These are phyloP conservation scores for Phialophora macrospora DNA, from an alignment of 2,329 filamentous ascomycete species.

Conservation along the genomic window DNA sequence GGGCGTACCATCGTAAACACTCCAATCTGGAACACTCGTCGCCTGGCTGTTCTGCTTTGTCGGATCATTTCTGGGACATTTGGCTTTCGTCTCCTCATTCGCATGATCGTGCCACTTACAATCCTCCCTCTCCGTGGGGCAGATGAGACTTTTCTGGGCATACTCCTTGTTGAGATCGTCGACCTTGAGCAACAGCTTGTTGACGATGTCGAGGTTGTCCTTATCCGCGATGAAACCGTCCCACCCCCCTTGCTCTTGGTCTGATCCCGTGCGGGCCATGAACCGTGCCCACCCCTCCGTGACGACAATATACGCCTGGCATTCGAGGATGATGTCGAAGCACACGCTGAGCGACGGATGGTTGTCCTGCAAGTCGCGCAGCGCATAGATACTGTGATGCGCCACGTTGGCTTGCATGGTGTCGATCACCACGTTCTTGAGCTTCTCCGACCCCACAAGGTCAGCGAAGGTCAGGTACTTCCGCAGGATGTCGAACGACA, in stretches of 20 bases:
- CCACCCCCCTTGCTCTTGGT: not conserved
- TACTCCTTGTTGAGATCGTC: constrained; percentile 11
- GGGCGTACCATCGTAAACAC: not conserved
- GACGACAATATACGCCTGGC: constrained; percentile 18
- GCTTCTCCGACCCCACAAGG: constrained; percentile 17
- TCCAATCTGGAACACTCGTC: not conserved
- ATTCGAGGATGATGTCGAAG: constrained; percentile 21
- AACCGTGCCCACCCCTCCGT: constrained; percentile 9
- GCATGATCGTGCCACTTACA: constrained; percentile 27
- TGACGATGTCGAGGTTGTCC: not conserved
- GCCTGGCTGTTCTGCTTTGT: not conserved
- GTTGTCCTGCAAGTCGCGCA: constrained; percentile 4
- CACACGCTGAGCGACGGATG: not conserved
- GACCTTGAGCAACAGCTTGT: constrained; percentile 8
- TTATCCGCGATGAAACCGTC: not conserved
- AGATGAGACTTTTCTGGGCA: constrained; percentile 1
- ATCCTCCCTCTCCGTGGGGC: constrained; percentile 14
- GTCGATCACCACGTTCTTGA: constrained; percentile 23
- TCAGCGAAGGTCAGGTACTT: constrained; percentile 19
- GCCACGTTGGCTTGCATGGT: constrained; percentile 10
- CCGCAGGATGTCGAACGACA: not conserved
- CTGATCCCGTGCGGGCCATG: not conserved
- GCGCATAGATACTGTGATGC: not conserved
- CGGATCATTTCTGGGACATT: constrained; percentile 5
- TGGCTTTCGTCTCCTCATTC: constrained; percentile 3